Conservation (phyloP, 2,329 filamentous ascomycete genomes). For the Xenosphaeropsis pyriputrescens region DNA sequence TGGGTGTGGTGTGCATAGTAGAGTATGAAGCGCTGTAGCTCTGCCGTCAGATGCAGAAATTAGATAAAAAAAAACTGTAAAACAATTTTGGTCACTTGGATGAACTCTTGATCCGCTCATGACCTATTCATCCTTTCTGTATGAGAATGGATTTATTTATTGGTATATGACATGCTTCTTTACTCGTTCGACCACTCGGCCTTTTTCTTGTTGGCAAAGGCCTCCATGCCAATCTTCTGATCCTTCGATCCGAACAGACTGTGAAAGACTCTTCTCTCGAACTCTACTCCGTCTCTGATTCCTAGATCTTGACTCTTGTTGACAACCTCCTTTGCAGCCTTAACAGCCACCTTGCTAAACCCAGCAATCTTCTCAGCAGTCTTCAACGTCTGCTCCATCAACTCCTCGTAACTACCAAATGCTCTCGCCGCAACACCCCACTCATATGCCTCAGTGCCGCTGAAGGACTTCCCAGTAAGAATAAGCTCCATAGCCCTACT, state of each 20-base stretch:
- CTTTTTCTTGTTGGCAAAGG: slow-evolving; percentile 92
- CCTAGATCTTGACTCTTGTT: slow-evolving; percentile 94
- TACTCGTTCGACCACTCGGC: slow-evolving; percentile 78
- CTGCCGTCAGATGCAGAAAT: too few species aligned
- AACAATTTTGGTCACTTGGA: too few species aligned
- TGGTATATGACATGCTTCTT: too few species aligned
- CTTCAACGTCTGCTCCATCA: slow-evolving; percentile 67
- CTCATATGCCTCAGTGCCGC: slow-evolving; percentile 66
- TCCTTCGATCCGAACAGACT: slow-evolving; percentile 85
- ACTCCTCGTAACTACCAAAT: slow-evolving; percentile 65
- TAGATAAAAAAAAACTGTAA: too few species aligned
- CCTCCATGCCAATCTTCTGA: slow-evolving; percentile 94
- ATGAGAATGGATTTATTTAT: too few species aligned
- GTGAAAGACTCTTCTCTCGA: slow-evolving; percentile 46
- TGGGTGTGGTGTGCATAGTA: too few species aligned
- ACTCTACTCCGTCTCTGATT: slow-evolving; percentile 84
- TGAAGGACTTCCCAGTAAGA: slow-evolving; percentile 73
- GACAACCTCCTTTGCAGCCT: slow-evolving; percentile 93
- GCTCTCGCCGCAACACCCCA: slow-evolving; percentile 83
- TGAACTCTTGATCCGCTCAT: too few species aligned
- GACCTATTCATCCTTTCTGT: too few species aligned
- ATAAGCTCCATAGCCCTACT: slow-evolving; percentile 84
- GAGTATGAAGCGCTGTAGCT: too few species aligned
- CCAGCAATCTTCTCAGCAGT: slow-evolving; percentile 83
- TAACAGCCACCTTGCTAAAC: slow-evolving; percentile 74